Base-by-base conservation (phyloP, 768 basidiomycete species). In the Xerocomellus intermedius region DNA sequence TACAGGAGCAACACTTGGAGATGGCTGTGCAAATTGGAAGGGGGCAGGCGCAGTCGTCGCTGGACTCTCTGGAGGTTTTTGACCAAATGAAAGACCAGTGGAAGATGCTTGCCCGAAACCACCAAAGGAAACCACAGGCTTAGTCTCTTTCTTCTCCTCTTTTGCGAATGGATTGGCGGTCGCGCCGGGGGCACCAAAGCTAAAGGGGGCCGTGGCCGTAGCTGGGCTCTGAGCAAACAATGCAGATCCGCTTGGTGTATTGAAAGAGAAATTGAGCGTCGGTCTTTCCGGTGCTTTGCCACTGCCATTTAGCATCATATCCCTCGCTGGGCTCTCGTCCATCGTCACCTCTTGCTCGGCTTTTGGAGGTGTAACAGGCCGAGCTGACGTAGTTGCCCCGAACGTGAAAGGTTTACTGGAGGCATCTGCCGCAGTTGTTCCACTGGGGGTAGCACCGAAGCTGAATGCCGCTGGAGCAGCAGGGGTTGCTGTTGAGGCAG, bases 281-380 rank as follows among this genome's bases (percentile, higher is more conserved):
- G 79, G 74, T 42, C 73, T 73, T 37, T 73, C 71, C 19, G 73
- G 65, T 42, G 74, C 77, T 52, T 73, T 73, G 38, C 58, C 35
- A 32, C 41, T 58, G 16, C 73, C 72, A 56, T 77, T 81, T 22
- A 72, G 58, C 45, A 80, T 79, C 63, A 82, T 72, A 9, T 86
- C 85, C 55, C 87, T 77, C 3, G 81, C 83, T 1, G 89, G 89
- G 60, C 89, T 91, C 69, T 91, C 89, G 38, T 91, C 89, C 89
- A 91, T 91, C 52, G 73, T 81, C 59, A 87, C 81, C 55, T 89
- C 89, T 46, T 84, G 79, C 42, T 84, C 85, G 33, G 76, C 74
- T 53, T 76, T 82, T 3, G 89, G 89, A 10, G 87, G 87, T 0
- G 87, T 89, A 6, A 75, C 71, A n/a, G 87, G 77, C 21, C 85